Conservation (phyloP, 2,329 filamentous ascomycete species). For the Fusarium miscanthi region DNA sequence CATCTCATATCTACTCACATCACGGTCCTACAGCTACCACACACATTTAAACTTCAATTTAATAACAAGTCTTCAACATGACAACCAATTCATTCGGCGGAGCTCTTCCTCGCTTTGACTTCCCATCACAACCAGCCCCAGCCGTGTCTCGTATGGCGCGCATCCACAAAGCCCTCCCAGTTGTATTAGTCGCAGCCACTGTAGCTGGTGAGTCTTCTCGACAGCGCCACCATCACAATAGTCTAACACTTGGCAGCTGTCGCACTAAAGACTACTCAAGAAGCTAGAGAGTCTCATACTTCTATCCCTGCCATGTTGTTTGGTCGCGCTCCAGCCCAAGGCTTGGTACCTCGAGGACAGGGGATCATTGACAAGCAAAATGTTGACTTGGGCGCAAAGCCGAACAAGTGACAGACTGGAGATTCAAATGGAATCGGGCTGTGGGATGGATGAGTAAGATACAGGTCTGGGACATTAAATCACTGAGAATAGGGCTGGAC, state of each 20-base stretch:
- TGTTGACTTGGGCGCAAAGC: neutral
- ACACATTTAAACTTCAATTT: neutral
- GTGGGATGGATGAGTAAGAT: neutral
- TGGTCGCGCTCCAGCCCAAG: neutral
- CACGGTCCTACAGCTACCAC: neutral
- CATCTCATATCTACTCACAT: neutral
- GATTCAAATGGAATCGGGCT: neutral
- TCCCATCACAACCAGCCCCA: conserved; percentile 18
- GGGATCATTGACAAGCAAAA: neutral
- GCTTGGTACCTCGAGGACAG: conserved; percentile 18
- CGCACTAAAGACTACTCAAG: conserved; percentile 25
- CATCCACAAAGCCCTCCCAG: conserved; percentile 24
- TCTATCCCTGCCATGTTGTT: neutral
- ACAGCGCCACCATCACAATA: rapidly evolving
- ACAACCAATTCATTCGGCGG: conserved; percentile 40
- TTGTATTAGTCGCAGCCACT: conserved; percentile 20
- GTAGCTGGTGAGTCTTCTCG: conserved; percentile 14
- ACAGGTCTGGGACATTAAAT: neutral
- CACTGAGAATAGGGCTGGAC: neutral
- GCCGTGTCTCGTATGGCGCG: conserved; percentile 33
- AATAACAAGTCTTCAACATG: conserved; percentile 8
- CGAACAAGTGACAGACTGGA: neutral
- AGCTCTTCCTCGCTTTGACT: conserved; percentile 39
- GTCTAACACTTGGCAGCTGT: conserved; percentile 11
- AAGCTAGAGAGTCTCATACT: neutral